Base-by-base conservation (phyloP, 768 basidiomycete genomes). In the Leccinum olivaceopallidum region DNA sequence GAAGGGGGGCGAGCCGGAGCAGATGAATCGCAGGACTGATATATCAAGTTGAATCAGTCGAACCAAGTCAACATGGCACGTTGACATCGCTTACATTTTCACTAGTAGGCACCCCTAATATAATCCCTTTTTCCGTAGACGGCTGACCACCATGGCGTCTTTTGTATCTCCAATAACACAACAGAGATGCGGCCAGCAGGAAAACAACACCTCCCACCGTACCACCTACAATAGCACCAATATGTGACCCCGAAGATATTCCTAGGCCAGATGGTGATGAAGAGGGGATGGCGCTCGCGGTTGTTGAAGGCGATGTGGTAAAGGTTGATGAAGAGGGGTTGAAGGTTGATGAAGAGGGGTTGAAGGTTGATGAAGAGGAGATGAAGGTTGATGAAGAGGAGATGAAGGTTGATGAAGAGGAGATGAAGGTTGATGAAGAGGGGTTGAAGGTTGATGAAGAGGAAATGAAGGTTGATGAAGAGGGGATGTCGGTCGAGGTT, bases 161-260 rank as follows among this genome's bases (percentile, higher is more conserved):
- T 20, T 50, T 59, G 14, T 16, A 16, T 18, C 6, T 18, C 24
- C 49, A 24, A 50, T 50, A 50, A 26, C 49, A 50, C 16, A 7
- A 50, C 14, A 50, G 20, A 24, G 14, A 50, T 13, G 16, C 6
- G 26, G 24, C 24, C 24, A 49, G 12, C 22, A 50, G 22, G 24
- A 50, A 24, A 22, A 14, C 6, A 50, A 13, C 8, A 26, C 22
- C 64, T 3, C 55, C 65, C 2, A 66, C 42, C 1, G 26, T 12
- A n/a, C 59, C 63, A n/a, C 67, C 67, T 1, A 58, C 44, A 9
- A 64, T 64, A 18, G 55, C 53, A 0, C 53, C 56, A 18, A 36
- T 32, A 42, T 51, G 50, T 50, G n/a, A n/a, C 34, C 39, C 14
- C 10, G 56, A 50, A 2, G 52, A 24, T 8, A 39, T 26, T 6